These are phyloP conservation scores for Triticum aestivum DNA, from an alignment of 176 grass and related monocot species.

Conservation along the genomic window IWGSC_CS_RefSeq_v2.1 NC_057799.1:35231952-35232451, in stretches of 20 bases:
- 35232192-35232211: rapidly evolving
- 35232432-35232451: too few relatives aligned
- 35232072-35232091: background rate
- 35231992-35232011: constrained; percentile 7
- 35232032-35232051: background rate
- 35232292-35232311: background rate
- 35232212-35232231: constrained; percentile 67
- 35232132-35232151: background rate
- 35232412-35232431: too few relatives aligned
- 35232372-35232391: too few relatives aligned
- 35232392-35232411: too few relatives aligned
- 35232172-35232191: rapidly evolving
- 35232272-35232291: constrained; percentile 99
- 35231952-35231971: background rate
- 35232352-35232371: background rate
- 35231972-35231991: background rate
- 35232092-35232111: background rate
- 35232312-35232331: too few relatives aligned
- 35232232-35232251: constrained; percentile 99
- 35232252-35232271: constrained; percentile 99
- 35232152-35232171: background rate
- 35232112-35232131: too few relatives aligned
- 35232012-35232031: background rate
- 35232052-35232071: background rate
- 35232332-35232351: too few relatives aligned